Conservation (phyloP, 2,329 filamentous ascomycete genomes). For the Monilinia vaccinii-corymbosi region DNA sequence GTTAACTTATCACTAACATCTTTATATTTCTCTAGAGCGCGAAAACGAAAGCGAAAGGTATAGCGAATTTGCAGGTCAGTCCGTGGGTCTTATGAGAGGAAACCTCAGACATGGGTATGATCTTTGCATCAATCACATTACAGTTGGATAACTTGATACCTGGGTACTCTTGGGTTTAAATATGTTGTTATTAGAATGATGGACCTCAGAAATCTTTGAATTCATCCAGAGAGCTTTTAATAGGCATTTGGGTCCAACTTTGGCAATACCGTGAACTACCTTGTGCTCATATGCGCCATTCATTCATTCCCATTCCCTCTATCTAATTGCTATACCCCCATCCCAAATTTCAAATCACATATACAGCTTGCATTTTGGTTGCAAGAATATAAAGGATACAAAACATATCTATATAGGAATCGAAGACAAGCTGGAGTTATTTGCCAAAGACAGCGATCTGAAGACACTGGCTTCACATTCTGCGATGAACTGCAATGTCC, state of each 20-base stretch:
- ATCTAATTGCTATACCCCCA: neutral
- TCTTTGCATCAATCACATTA: neutral
- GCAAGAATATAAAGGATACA: neutral
- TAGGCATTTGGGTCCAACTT: no score
- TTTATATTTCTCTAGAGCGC: neutral
- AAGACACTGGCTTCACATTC: neutral
- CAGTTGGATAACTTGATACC: no score
- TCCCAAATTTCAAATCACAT: neutral
- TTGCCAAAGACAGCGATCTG: neutral
- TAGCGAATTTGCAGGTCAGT: accelerated
- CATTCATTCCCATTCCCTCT: neutral
- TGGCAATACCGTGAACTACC: no score
- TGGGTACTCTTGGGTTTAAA: neutral
- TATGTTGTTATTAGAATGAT: neutral
- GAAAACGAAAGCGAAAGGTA: neutral
- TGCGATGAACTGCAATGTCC: neutral
- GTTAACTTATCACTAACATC: neutral
- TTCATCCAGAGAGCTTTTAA: no score
- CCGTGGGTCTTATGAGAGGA: accelerated
- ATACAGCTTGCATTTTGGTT: neutral
- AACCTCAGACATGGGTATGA: neutral
- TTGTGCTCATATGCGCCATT: neutral
- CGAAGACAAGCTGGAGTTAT: neutral
- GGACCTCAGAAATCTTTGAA: no score
- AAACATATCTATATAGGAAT: neutral